phyloP scores from a whole-genome alignment of 768 basidiomycete species.

The Boletus edulis region DNA sequence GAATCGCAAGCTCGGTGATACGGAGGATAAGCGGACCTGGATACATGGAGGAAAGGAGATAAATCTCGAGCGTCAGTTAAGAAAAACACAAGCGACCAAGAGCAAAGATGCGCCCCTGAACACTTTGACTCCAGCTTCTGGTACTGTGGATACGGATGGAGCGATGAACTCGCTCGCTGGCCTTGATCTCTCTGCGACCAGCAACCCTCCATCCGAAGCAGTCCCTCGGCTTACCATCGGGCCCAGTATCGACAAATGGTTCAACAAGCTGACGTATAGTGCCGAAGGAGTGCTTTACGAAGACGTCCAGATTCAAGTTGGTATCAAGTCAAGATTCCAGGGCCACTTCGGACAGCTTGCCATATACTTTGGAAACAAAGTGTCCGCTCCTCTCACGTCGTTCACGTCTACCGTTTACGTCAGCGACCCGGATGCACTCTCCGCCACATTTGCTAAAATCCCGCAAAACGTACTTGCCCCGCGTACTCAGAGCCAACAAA shows the following conservation, averaged over 20 bases:
- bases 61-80: conserved; percentile 72
- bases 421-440: conserved; percentile 71
- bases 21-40: conserved; percentile 96
- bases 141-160: conserved; percentile 42
- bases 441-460: conserved; percentile 86
- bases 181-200: conserved; percentile 59
- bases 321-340: conserved; percentile 95
- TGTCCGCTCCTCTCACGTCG: conserved; percentile 82
- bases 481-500: conserved; percentile 87
- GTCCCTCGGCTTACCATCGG: conserved; percentile 58
- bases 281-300: conserved; percentile 93
- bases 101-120: conserved; percentile 32
- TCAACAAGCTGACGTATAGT: conserved; percentile 74
- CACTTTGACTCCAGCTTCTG: conserved; percentile 36
- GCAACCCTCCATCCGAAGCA: conserved; percentile 14
- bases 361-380: conserved; percentile 95
- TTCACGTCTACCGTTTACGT: conserved; percentile 83
- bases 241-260: conserved; percentile 86
- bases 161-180: conserved; percentile 77
- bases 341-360: conserved; percentile 92
- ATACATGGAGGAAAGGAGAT: conserved; percentile 92
- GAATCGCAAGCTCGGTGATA: conserved; percentile 86
- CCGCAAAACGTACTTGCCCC: conserved; percentile 79
- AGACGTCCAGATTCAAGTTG: conserved; percentile 93
- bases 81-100: conserved; percentile 49